Conservation (phyloP, 139 green algal genomes). For the Tetraselmis striata region DNA sequence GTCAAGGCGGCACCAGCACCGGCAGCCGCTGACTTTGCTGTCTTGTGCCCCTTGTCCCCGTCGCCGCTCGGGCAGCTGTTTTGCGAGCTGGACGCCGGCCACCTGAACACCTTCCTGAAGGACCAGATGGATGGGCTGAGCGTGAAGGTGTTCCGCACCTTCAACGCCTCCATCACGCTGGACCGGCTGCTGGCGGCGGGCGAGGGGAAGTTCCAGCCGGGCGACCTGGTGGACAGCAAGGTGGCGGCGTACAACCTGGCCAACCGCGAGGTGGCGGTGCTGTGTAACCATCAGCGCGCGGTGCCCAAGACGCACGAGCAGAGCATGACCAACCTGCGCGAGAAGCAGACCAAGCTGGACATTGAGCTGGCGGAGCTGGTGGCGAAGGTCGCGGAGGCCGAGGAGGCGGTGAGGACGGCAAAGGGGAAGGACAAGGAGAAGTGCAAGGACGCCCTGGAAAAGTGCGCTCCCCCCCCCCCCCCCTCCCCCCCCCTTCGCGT, state of each 20-base stretch:
- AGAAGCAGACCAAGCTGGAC: conserved; percentile 37
- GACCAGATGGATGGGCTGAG: conserved; percentile 89
- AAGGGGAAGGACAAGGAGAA: conserved; percentile 34
- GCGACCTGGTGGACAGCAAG: conserved; percentile 54
- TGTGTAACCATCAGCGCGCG: conserved; percentile 96
- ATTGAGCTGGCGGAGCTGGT: too few species aligned
- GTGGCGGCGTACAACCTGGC: conserved; percentile 87
- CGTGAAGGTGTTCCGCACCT: conserved; percentile 98
- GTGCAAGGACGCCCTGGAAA: too few species aligned
- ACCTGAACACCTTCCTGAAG: conserved; percentile 94
- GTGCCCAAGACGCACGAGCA: conserved; percentile 79
- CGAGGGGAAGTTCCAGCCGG: conserved; percentile 33
- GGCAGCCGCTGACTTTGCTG: too few species aligned
- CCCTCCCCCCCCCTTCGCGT: too few species aligned
- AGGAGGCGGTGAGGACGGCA: conserved; percentile 48
- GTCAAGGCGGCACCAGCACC: too few species aligned
- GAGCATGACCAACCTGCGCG: conserved; percentile 75
- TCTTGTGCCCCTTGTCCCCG: not conserved
- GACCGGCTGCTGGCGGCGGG: conserved; percentile 67
- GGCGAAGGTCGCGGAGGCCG: conserved; percentile 48
- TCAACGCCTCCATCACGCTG: conserved; percentile 94
- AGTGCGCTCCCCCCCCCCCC: too few species aligned
- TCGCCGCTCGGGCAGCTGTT: conserved; percentile 79
- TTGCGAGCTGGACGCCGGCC: conserved; percentile 79
- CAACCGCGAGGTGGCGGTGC: conserved; percentile 98